These are phyloP conservation scores for Hysterangium stoloniferum DNA, from an alignment of 768 basidiomycete species.

Conservation along the genomic window DNA sequence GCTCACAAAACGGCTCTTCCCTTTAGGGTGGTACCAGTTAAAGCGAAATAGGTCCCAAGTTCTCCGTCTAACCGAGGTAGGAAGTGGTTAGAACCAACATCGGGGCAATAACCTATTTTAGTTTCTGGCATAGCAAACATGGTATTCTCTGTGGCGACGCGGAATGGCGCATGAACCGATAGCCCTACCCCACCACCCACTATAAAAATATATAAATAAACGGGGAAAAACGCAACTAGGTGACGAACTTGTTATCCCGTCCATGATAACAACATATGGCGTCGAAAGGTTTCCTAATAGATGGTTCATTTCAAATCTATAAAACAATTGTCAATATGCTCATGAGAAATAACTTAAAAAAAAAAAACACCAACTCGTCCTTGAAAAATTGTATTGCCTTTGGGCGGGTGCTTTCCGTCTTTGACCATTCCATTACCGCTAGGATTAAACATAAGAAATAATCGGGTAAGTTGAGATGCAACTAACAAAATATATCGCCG, in stretches of 20 bases:
- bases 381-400: constrained; percentile 84
- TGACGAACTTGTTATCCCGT: constrained; percentile 83
- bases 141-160: constrained; percentile 91
- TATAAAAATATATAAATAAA: constrained; percentile 24
- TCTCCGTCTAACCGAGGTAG: constrained; percentile 85
- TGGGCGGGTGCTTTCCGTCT: constrained; percentile 41
- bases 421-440: constrained; percentile 54
- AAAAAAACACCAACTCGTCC: constrained; percentile 57
- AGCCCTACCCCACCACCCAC: constrained; percentile 97
- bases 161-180: constrained; percentile 73
- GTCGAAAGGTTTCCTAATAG: constrained; percentile 63
- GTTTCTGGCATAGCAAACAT: constrained; percentile 96
- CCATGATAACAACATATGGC: constrained; percentile 86
- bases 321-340: no score
- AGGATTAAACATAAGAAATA: constrained; percentile 7
- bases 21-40: constrained; percentile 64
- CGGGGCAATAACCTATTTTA: constrained; percentile 83
- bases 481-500: constrained; percentile 85
- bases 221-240: constrained; percentile 10
- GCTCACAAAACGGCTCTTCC: constrained; percentile 87
- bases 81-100: constrained; percentile 90
- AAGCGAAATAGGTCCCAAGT: constrained; percentile 86
- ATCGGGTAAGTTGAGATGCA: constrained; percentile 5
- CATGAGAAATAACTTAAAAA: constrained; percentile 12
- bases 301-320: constrained; percentile 76